phyloP scores from a whole-genome alignment of 305 asterid genomes.

The Stenogyne calaminthoides region DNA sequence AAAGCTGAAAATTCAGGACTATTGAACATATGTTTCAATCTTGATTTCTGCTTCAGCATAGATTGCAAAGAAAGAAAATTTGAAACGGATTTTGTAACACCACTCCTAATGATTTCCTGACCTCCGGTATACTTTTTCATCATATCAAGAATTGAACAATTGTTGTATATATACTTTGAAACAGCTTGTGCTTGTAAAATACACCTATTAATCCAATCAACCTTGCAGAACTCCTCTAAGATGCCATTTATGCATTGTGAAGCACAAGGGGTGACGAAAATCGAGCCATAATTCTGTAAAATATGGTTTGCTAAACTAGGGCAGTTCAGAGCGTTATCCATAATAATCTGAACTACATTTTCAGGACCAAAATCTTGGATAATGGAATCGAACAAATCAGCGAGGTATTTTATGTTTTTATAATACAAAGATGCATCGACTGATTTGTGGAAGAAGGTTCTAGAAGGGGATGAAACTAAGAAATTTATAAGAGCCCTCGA shows the following conservation, averaged over 20 bases:
- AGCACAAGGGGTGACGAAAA: slow-evolving; percentile 89
- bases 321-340: slow-evolving; percentile 64
- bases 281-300: slow-evolving; percentile 67
- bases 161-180: slow-evolving; percentile 75
- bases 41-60: slow-evolving; percentile 72
- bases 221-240: slow-evolving; percentile 81
- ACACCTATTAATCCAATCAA: slow-evolving; percentile 87
- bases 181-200: slow-evolving; percentile 73
- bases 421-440: slow-evolving; percentile 83
- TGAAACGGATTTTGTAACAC: slow-evolving; percentile 71
- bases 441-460: slow-evolving; percentile 82
- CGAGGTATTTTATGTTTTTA: slow-evolving; percentile 68
- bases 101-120: slow-evolving; percentile 73
- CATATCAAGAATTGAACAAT: slow-evolving; percentile 55
- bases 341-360: slow-evolving; percentile 78
- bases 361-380: slow-evolving; percentile 85
- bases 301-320: slow-evolving; percentile 78
- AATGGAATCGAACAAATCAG: slow-evolving; percentile 80
- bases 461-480: slow-evolving; percentile 83
- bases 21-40: slow-evolving; percentile 80
- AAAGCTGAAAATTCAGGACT: slow-evolving; percentile 72
- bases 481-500: slow-evolving; percentile 81
- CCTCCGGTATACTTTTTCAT: slow-evolving; percentile 88
- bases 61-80: slow-evolving; percentile 80
- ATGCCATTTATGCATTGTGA: slow-evolving; percentile 78